Conservation (phyloP, 2,329 filamentous ascomycete genomes). For the Zopfia rhizophila region DNA sequence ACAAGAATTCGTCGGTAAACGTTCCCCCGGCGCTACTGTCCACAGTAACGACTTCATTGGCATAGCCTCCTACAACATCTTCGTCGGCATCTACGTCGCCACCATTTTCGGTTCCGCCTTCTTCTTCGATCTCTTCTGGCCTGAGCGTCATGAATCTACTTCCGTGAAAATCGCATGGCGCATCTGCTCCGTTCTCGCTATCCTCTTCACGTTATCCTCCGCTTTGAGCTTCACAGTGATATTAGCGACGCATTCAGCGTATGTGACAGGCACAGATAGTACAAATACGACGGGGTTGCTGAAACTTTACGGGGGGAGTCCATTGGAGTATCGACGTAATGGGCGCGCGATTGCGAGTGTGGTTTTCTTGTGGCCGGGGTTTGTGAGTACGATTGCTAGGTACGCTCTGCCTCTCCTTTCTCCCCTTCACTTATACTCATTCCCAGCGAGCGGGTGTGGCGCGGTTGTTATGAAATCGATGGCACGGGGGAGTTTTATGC, state of each 20-base stretch:
- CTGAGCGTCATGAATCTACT: slow-evolving; percentile 61
- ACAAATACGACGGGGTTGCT: slow-evolving; percentile 45
- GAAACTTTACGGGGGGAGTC: slow-evolving; percentile 49
- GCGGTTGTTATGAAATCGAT: background rate
- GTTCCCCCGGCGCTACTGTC: slow-evolving; percentile 54
- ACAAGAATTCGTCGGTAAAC: slow-evolving; percentile 58
- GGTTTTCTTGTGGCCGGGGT: slow-evolving; percentile 65
- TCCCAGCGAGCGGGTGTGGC: background rate
- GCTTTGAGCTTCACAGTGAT: slow-evolving; percentile 64
- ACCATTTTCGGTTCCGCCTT: slow-evolving; percentile 69
- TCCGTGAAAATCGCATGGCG: slow-evolving; percentile 66
- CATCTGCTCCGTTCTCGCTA: slow-evolving; percentile 61
- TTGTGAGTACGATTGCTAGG: slow-evolving; percentile 60
- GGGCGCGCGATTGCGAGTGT: slow-evolving; percentile 61
- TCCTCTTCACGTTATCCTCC: slow-evolving; percentile 58
- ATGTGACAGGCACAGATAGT: slow-evolving; percentile 55
- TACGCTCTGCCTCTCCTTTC: slow-evolving; percentile 27
- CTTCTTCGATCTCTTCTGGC: slow-evolving; percentile 72
- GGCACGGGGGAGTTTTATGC: too few species aligned
- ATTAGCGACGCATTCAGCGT: slow-evolving; percentile 58
- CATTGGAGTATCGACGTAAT: slow-evolving; percentile 61
- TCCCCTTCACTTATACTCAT: slow-evolving; percentile 5
- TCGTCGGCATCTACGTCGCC: slow-evolving; percentile 66
- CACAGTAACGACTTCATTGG: slow-evolving; percentile 68
- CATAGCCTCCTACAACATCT: slow-evolving; percentile 67